Conservation (phyloP, 352 stramenopile genomes). For the Globisporangium nodosum region DNA sequence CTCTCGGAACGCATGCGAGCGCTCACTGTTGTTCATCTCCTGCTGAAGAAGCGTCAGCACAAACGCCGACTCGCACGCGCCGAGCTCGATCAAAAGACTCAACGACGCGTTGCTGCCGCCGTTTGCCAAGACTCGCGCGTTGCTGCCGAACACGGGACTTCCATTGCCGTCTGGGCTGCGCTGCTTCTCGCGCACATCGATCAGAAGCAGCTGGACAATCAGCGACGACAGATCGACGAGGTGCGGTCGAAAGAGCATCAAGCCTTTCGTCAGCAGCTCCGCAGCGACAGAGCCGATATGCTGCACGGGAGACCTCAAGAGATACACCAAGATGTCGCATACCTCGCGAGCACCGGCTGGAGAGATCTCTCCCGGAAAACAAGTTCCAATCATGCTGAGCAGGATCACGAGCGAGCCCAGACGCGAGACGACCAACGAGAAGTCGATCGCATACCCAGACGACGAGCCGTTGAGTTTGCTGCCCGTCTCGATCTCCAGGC, state of each 20-base stretch:
- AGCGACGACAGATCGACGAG: constrained; percentile 75
- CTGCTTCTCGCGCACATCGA: constrained; percentile 72
- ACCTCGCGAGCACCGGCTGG: constrained; percentile 70
- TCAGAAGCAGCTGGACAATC: constrained; percentile 63
- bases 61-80: constrained; percentile 72
- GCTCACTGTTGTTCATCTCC: constrained; percentile 79
- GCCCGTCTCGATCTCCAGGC: constrained; percentile 60
- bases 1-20: constrained; percentile 59
- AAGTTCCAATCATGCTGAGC: constrained; percentile 84
- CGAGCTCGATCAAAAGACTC: constrained; percentile 72
- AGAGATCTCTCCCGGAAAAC: constrained; percentile 78
- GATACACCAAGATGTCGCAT: constrained; percentile 67
- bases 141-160: constrained; percentile 36
- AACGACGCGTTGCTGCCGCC: constrained; percentile 67
- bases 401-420: constrained; percentile 73
- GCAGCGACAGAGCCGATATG: constrained; percentile 63
- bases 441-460: constrained; percentile 13
- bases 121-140: constrained; percentile 36
- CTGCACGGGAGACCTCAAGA: constrained; percentile 48
- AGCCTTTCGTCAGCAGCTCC: constrained; percentile 72
- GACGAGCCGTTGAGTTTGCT: constrained; percentile 27
- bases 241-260: constrained; percentile 82
- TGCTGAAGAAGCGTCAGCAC: constrained; percentile 71
- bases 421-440: constrained; percentile 43
- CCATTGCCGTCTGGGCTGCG: constrained; percentile 23